Percentiles rank a stretch among this genome's conserved stretches.
phyloP scores from a whole-genome alignment of 345 rosid species.

The Punica granatum region DNA sequence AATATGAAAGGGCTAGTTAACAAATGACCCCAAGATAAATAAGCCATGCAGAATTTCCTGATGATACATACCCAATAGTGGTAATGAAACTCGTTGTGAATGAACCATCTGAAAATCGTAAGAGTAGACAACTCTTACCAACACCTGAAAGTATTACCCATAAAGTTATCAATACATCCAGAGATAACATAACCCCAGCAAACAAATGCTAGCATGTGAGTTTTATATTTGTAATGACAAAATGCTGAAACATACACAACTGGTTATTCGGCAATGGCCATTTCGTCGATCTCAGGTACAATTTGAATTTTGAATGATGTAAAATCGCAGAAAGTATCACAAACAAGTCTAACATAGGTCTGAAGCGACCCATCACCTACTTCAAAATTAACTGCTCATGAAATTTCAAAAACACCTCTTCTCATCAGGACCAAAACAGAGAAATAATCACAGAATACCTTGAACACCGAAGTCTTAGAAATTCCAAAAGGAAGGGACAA shows the following conservation, averaged over 20 bases:
- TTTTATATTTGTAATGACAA: not conserved
- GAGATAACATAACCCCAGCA: not conserved
- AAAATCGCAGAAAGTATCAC: not conserved
- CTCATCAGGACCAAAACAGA: not conserved
- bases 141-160: conserved; percentile 39
- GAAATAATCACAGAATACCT: too few relatives aligned
- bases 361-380: not conserved
- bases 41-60: not conserved
- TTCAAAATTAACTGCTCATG: too few relatives aligned
- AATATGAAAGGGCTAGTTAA: not conserved
- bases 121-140: conserved; percentile 91
- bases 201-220: not conserved
- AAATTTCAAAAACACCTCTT: too few relatives aligned
- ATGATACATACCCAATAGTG: conserved; percentile 62
- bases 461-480: too few relatives aligned
- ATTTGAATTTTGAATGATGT: not conserved
- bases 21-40: not conserved
- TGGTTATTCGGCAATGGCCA: not conserved
- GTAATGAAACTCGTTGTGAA: conserved; percentile 94
- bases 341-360: not conserved
- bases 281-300: not conserved
- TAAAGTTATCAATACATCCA: not conserved
- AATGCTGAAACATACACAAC: not conserved
- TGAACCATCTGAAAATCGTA: conserved; percentile 94
- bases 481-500: too few relatives aligned